Conservation (phyloP, 805 yeast species). For the Lachancea thermotolerans region DNA sequence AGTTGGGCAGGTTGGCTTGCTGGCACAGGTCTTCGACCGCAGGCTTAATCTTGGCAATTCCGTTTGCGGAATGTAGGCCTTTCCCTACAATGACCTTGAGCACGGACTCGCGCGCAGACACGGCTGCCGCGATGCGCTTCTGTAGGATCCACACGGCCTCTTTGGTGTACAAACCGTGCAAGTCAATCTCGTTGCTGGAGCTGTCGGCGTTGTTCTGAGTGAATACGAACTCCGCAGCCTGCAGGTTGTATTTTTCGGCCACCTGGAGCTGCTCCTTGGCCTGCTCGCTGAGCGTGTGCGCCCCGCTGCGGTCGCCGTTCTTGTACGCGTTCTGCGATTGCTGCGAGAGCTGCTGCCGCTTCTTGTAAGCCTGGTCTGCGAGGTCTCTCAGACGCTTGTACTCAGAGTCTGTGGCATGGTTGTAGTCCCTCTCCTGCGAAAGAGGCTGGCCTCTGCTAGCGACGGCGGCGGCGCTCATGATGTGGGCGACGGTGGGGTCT, state of each 20-base stretch:
- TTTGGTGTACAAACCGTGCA: slow-evolving; percentile 85
- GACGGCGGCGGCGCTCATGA: slow-evolving; percentile 7
- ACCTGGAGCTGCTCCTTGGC: slow-evolving; percentile 52
- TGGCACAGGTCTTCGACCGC: slow-evolving; percentile 75
- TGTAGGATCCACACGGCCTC: slow-evolving; percentile 80
- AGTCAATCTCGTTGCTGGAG: slow-evolving; percentile 78
- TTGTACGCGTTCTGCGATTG: slow-evolving; percentile 75
- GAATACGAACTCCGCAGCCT: slow-evolving; percentile 89
- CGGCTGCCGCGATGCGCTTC: slow-evolving; percentile 62
- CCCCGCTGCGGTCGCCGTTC: slow-evolving; percentile 63
- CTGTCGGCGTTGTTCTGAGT: slow-evolving; percentile 83
- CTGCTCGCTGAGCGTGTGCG: slow-evolving; percentile 64
- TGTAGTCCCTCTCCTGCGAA: slow-evolving; percentile 44
- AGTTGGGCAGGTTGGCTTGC: slow-evolving; percentile 53
- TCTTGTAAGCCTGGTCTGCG: slow-evolving; percentile 62
- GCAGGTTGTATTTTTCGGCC: slow-evolving; percentile 63
- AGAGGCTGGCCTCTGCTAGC: slow-evolving; percentile 14
- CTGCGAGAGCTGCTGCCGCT: slow-evolving; percentile 47
- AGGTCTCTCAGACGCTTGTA: slow-evolving; percentile 56
- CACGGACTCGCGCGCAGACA: slow-evolving; percentile 48
- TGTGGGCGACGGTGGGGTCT: not conserved
- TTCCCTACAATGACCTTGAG: slow-evolving; percentile 88
- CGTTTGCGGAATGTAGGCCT: slow-evolving; percentile 76
- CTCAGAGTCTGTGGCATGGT: slow-evolving; percentile 62
- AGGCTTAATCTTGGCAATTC: slow-evolving; percentile 83